A percentile compares a stretch with the other conserved stretches of the same genome.
Evolutionary conservation across 2,329 filamentous ascomycete genomes (phyloP).

Genomic region (Colletotrichum sublineola): DNA sequence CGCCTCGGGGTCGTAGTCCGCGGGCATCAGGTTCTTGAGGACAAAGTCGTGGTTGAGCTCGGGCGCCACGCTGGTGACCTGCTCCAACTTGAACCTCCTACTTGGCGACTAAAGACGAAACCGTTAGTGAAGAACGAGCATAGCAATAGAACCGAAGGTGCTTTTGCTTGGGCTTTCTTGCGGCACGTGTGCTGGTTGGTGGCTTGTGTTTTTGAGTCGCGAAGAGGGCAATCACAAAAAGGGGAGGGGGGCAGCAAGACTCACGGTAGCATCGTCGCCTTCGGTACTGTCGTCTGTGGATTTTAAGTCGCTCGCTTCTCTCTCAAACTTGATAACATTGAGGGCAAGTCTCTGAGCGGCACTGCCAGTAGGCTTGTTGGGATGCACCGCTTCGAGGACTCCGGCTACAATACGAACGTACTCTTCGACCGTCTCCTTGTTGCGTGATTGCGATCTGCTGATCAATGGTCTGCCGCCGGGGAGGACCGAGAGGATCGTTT

Average conservation of each 20-base stretch:
- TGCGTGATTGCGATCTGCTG: not conserved
- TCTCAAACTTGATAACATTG: slow-evolving; percentile 26
- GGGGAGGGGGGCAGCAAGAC: not conserved
- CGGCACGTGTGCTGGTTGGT: not conserved
- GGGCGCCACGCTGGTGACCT: slow-evolving; percentile 67
- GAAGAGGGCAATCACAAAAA: not conserved
- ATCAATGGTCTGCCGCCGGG: slow-evolving; percentile 19
- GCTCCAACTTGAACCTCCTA: slow-evolving; percentile 55
- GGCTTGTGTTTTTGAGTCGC: not conserved
- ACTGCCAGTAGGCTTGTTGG: slow-evolving; percentile 13
- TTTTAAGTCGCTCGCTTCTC: not conserved
- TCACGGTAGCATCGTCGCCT: slow-evolving; percentile 53
- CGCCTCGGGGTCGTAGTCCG: slow-evolving; percentile 49
- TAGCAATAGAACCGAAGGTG: not conserved
- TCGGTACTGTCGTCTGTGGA: slow-evolving; percentile 49
- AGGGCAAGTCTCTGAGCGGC: slow-evolving; percentile 16
- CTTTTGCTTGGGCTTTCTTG: not conserved
- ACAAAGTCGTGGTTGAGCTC: slow-evolving; percentile 67
- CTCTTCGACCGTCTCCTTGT: slow-evolving; percentile 20
- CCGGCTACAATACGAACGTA: slow-evolving; percentile 15
- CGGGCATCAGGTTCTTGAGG: slow-evolving; percentile 64
- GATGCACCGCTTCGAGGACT: slow-evolving; percentile 30
- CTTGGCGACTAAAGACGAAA: slow-evolving; percentile 23
- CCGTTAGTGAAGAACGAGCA: not conserved
- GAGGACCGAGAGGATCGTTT: slow-evolving; percentile 52